These are phyloP conservation scores for Rhodomyrtus psidioides DNA, from an alignment of 441 rosid species.

Conservation along the genomic window DNA sequence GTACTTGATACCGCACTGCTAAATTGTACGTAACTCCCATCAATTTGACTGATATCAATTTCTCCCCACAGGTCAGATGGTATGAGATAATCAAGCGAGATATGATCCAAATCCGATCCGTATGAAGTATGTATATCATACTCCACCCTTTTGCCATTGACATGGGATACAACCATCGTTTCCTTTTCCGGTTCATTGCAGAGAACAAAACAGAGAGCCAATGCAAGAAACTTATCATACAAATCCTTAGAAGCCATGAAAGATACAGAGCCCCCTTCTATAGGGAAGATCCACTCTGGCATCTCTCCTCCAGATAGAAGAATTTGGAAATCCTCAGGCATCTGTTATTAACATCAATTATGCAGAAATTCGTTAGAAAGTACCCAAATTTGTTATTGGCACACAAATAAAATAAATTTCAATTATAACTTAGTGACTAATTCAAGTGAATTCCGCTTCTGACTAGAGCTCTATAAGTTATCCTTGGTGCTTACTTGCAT, in stretches of 20 bases:
- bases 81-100: too few relatives aligned
- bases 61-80: too few relatives aligned
- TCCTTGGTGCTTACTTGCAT: not conserved
- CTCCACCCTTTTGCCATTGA: too few relatives aligned
- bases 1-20: too few relatives aligned
- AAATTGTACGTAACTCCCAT: too few relatives aligned
- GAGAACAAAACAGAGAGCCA: not conserved
- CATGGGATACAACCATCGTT: too few relatives aligned
- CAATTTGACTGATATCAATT: too few relatives aligned
- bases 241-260: not conserved
- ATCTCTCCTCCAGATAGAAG: not conserved
- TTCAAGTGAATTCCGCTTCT: not conserved
- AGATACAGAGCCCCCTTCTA: not conserved
- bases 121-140: fast-evolving
- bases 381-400: not conserved
- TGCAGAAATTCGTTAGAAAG: not conserved
- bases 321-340: fast-evolving
- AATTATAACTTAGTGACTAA: not conserved
- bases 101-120: fast-evolving
- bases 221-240: not conserved
- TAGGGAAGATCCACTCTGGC: not conserved
- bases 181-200: too few relatives aligned
- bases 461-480: not conserved
- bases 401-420: not conserved
- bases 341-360: not conserved